Base-by-base conservation (phyloP, 2,329 filamentous ascomycete genomes). In the Elsinoe batatas region DNA sequence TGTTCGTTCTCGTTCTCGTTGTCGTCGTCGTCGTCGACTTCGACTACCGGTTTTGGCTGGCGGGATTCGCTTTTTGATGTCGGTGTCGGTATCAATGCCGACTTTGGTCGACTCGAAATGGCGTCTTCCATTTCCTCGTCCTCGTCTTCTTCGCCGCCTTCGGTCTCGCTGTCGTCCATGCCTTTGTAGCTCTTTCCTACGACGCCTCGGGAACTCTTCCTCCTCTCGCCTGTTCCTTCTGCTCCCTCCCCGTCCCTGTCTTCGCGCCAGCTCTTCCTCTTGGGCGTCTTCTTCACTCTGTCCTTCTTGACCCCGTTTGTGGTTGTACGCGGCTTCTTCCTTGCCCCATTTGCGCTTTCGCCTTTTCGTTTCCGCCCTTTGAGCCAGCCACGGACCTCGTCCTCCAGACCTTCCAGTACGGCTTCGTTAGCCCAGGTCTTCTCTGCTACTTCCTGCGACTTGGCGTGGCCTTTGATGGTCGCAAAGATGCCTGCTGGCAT, bases 391-490 rank as follows among this genome's bases (percentile, higher is more conserved):
- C 84, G 83, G 58, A 96, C 88, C 44, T 90, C 69, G 17, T 83
- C 81, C 61, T 96, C 91, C 26, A 97, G 75, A 54, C 80, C 78
- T 38, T 88, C 85, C 15, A 88, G 51, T 4, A 76, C 70, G 20
- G 84, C 85, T 12, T 90, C 85, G 1, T 88, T 85, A 10, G 95
- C 78, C 67, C 87, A 95, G 57, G 86, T 84, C 74, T 86, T 94
- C 68, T 89, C 84, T 0, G 91, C 89, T 65, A 95, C 90, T 64
- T 88, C 82, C 65, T 93, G 87, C 0, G 91, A 91, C 49, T 83
- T 80, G 30, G 85, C 81, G 64, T 94, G 90, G 59, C 81, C 88
- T 17, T 84, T 79, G 60, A 97, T 78, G 3, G 82, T 76, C 13
- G 79, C 79, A 69, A 93, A 97, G 13, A 97, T 77, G 1, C 86